A percentile compares a stretch with the other conserved stretches of the same genome.
Conservation (phyloP, 116 monocot species). For the Iris pallida region DNA sequence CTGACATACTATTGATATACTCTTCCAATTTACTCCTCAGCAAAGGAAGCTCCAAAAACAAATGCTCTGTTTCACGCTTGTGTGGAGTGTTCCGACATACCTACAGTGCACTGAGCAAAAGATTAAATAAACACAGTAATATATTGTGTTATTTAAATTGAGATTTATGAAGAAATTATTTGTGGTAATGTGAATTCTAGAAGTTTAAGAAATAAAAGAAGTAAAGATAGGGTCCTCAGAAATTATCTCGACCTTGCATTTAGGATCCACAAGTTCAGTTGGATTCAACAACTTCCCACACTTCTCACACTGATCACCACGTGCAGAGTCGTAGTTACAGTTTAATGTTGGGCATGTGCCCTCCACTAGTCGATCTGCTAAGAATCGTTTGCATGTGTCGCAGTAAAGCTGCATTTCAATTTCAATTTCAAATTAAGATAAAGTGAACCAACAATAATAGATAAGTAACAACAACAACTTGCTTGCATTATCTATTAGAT, state of each 20-base stretch:
- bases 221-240: background rate
- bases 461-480: background rate
- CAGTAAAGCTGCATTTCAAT: constrained; percentile 79
- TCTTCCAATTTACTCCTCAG: constrained; percentile 62
- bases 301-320: constrained; percentile 95
- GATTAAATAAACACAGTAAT: no score
- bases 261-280: constrained; percentile 80
- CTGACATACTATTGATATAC: constrained; percentile 63
- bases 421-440: constrained; percentile 2
- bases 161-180: background rate
- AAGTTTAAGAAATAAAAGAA: background rate
- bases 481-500: background rate
- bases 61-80: constrained; percentile 84
- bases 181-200: background rate
- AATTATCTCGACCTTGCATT: constrained; percentile 64
- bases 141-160: no score
- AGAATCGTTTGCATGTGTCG: constrained; percentile 73
- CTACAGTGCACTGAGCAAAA: constrained; percentile 19
- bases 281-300: constrained; percentile 91
- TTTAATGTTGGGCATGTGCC: constrained; percentile 67
- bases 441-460: background rate
- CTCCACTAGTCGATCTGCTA: constrained; percentile 93
- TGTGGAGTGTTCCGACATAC: constrained; percentile 68
- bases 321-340: constrained; percentile 79
- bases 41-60: constrained; percentile 85